Evolutionary conservation across 768 basidiomycete genomes (phyloP).

Genomic region (Panellus pusillus): DNA sequence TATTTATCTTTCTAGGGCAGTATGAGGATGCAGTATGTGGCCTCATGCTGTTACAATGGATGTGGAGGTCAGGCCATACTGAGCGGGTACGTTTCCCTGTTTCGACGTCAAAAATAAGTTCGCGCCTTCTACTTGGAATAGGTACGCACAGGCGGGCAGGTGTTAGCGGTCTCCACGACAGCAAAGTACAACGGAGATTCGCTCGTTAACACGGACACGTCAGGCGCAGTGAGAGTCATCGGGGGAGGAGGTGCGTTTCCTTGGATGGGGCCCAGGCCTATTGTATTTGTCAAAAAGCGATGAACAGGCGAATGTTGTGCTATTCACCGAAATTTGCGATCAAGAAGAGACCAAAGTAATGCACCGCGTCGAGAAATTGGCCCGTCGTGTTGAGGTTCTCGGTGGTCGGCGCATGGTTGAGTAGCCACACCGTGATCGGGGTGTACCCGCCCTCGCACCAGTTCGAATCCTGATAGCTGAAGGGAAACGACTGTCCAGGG

Average conservation of each 20-base stretch:
- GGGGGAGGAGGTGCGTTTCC: conserved; percentile 10
- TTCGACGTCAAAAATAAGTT: not conserved
- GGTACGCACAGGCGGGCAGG: conserved; percentile 22
- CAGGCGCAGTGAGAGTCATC: conserved; percentile 19
- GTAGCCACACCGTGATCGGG: conserved; percentile 22
- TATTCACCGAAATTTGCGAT: conserved; percentile 11
- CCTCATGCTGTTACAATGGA: conserved; percentile 1
- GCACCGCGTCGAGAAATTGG: conserved; percentile 13
- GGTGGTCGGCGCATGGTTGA: conserved; percentile 18
- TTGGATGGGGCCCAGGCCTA: conserved; percentile 12
- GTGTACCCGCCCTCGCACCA: conserved; percentile 26
- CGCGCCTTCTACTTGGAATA: not conserved
- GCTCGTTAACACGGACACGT: not conserved
- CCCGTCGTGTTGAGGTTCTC: conserved; percentile 22
- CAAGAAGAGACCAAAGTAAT: conserved; percentile 18
- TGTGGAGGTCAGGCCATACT: conserved; percentile 20
- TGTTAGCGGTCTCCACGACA: conserved; percentile 23
- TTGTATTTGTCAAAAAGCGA: too few species aligned
- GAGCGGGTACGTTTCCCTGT: conserved; percentile 18
- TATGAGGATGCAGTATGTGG: too few species aligned
- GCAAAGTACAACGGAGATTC: conserved; percentile 21
- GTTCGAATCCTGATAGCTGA: conserved; percentile 22
- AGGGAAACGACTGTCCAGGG: conserved; percentile 12
- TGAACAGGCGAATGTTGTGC: not conserved
- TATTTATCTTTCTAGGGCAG: too few species aligned